Evolutionary conservation across 176 grass and related monocot genomes (phyloP), one percentile per base, ranked within the genome.

Genomic region (Musa schizocarpa): DNA sequence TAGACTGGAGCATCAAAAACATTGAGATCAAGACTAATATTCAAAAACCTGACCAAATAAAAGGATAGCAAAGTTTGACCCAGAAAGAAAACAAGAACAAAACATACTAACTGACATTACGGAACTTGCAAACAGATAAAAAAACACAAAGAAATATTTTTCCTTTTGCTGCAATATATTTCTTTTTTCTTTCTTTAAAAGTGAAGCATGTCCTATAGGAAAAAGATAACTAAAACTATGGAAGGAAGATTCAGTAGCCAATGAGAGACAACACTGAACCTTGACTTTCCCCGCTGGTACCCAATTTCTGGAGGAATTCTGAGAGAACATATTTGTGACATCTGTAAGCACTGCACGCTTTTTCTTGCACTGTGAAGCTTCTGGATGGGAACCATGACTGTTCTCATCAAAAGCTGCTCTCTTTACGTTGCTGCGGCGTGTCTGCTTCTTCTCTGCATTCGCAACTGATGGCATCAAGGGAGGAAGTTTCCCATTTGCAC

Each of bases 381-480:
- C 74, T 77, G 76, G 53, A 79, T 19, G 66, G 77, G 55, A 51
- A 34, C n/a, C 43, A 56, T 34, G n/a, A 72, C 26, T 53, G 74
- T 84, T 92, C 65, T 89, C 81, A 80, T 84, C 81, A n/a, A 54
- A 57, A 82, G 79, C 79, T 61, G 25, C 43, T 70, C 90, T 89
- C 79, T 92, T 92, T 22, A 11, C 50, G 21, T 76, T 77, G 26
- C 75, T 63, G 76, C 68, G 76, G 11, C 19, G 34, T 8, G 14
- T n/a, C 27, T 71, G 81, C 54, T 84, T 86, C 68, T 27, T 52
- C 11, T 81, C 69, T 26, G 56, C 62, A 75, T 80, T 89, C 19
- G 20, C 26, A 22, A 74, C 66, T 55, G 65, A 27, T 20, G 58
- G 73, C 77, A 73, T 6, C 3, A 77, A 83, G 65, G 84, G 86